Conservation (phyloP, 176 grass and related monocot species). For the Puya raimondii region DNA sequence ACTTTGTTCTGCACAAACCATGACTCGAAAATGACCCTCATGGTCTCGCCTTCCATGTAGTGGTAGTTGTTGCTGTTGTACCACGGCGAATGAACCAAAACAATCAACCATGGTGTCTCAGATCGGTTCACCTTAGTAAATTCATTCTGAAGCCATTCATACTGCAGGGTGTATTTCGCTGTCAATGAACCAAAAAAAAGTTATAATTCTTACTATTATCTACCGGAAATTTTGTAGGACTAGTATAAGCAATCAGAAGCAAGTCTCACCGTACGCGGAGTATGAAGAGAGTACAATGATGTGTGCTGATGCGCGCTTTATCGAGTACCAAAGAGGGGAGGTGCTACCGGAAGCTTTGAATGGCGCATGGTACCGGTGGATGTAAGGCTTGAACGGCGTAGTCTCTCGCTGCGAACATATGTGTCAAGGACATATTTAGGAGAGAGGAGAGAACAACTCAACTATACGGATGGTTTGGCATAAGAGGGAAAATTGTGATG, state of each 20-base stretch:
- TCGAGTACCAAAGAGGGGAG: slow-evolving; percentile 79
- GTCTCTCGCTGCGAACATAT: slow-evolving; percentile 54
- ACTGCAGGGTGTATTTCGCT: slow-evolving; percentile 86
- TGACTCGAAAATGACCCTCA: slow-evolving; percentile 80
- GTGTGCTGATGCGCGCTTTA: slow-evolving; percentile 77
- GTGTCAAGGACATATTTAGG: neutral
- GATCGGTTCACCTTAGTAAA: slow-evolving; percentile 78
- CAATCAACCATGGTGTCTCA: slow-evolving; percentile 86
- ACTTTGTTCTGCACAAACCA: slow-evolving; percentile 96
- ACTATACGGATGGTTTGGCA: no score
- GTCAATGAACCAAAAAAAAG: no score
- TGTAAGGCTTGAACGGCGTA: slow-evolving; percentile 68
- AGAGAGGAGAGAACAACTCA: neutral
- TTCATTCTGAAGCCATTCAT: slow-evolving; percentile 73
- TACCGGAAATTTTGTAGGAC: no score
- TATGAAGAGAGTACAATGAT: slow-evolving; percentile 83
- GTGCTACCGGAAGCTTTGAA: slow-evolving; percentile 67
- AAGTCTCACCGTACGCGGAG: slow-evolving; percentile 61
- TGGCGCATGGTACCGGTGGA: slow-evolving; percentile 52
- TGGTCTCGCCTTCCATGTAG: slow-evolving; percentile 92
- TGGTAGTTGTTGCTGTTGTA: slow-evolving; percentile 97
- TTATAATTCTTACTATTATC: no score
- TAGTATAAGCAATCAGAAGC: slow-evolving; percentile 1
- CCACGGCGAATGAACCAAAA: slow-evolving; percentile 82
- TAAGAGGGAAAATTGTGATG: no score